Conservation (phyloP, 169 alveolate species). For the Cyclospora cayetanensis region DNA sequence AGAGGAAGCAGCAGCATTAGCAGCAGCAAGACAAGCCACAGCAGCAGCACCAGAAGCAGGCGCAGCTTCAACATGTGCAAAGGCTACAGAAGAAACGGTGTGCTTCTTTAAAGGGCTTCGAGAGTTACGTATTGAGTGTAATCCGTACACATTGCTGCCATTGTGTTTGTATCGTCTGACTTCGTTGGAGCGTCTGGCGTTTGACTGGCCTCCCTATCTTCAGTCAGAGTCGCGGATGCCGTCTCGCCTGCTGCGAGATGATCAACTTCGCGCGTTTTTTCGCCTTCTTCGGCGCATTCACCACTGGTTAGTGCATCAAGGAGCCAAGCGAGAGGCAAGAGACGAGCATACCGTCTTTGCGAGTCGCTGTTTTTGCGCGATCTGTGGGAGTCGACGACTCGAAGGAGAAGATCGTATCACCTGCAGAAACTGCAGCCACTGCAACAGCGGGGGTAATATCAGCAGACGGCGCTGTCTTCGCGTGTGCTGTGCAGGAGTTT, state of each 20-base stretch:
- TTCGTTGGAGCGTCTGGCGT: not conserved
- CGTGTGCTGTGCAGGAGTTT: too few species aligned
- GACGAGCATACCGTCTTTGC: not conserved
- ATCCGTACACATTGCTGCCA: not conserved
- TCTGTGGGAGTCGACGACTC: not conserved
- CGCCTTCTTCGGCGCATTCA: not conserved
- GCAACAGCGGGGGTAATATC: not conserved
- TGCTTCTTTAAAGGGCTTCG: not conserved
- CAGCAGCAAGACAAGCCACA: too few species aligned
- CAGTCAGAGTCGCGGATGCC: not conserved
- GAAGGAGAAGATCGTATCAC: not conserved
- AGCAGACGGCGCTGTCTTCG: not conserved
- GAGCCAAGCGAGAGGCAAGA: not conserved
- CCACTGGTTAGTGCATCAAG: not conserved
- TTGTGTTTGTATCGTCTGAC: not conserved
- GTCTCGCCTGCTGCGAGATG: not conserved
- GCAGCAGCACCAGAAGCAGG: not conserved
- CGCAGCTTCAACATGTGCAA: not conserved
- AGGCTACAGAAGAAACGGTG: not conserved
- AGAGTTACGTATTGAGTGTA: not conserved
- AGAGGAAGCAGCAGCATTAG: not conserved
- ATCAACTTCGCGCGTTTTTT: not conserved
- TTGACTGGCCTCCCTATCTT: not conserved
- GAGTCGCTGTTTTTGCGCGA: not conserved
- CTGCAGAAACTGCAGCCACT: not conserved